A percentile compares a stretch with the other conserved stretches of the same genome.
phyloP scores from a whole-genome alignment of 306 rosid species.

The Sindora glabra region DNA sequence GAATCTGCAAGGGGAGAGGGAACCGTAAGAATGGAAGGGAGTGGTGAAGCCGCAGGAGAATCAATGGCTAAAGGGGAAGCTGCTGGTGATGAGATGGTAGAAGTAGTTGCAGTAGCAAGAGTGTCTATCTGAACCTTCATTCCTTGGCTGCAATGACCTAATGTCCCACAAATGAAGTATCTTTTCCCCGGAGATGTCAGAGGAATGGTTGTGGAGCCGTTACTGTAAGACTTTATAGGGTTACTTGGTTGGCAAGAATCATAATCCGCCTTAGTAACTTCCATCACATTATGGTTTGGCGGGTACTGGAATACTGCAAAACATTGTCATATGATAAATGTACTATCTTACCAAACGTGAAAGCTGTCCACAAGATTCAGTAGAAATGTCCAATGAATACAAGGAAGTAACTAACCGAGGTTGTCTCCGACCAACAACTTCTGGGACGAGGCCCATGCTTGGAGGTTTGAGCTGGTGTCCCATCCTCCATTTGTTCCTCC shows the following conservation, averaged over 20 bases:
- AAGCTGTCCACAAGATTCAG: too few relatives aligned
- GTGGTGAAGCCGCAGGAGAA: too few relatives aligned
- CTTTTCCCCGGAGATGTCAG: slow-evolving; percentile 63
- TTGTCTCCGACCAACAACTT: slow-evolving; percentile 52
- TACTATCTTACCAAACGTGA: too few relatives aligned
- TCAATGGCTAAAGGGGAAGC: slow-evolving; percentile 30
- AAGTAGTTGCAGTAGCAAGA: slow-evolving; percentile 40
- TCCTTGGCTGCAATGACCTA: slow-evolving; percentile 68
- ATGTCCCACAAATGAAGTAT: slow-evolving; percentile 70
- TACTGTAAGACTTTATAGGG: slow-evolving; percentile 45
- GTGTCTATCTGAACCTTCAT: slow-evolving; percentile 68
- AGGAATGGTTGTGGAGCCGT: slow-evolving; percentile 51
- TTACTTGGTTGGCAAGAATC: slow-evolving; percentile 52
- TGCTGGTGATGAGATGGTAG: slow-evolving; percentile 33
- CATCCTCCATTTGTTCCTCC: slow-evolving; percentile 58
- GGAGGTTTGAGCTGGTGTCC: slow-evolving; percentile 47
- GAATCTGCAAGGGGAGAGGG: slow-evolving; percentile 36
- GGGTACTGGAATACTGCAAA: slow-evolving; percentile 69
- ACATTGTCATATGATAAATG: neutral
- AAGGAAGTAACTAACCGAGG: slow-evolving; percentile 48
- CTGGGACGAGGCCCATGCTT: slow-evolving; percentile 55
- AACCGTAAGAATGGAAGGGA: neutral
- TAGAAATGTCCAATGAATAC: slow-evolving; percentile 6
- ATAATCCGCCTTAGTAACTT: slow-evolving; percentile 67
- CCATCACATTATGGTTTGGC: slow-evolving; percentile 59